Conservation (phyloP, 257 asterid genomes). For the Cruciata laevipes region DNA sequence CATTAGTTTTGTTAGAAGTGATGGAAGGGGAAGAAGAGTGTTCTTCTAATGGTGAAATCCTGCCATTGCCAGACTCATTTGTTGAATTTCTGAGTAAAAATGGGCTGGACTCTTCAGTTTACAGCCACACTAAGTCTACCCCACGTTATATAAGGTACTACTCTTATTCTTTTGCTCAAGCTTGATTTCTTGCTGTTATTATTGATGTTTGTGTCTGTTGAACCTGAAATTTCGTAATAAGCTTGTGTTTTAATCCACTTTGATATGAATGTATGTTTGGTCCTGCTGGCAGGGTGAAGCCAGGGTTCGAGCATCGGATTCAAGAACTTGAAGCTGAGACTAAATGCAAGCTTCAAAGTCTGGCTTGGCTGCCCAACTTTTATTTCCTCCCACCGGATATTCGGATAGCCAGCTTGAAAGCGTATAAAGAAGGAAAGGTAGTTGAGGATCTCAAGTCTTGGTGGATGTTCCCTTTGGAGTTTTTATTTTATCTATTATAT, state of each 20-base stretch:
- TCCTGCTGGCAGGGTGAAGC: conserved; percentile 53
- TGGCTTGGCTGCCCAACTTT: conserved; percentile 74
- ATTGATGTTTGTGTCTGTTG: not conserved
- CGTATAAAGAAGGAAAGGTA: conserved; percentile 78
- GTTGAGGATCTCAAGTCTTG: not conserved
- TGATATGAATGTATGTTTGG: conserved; percentile 15
- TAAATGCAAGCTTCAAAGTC: conserved; percentile 44
- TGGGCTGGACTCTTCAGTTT: conserved; percentile 75
- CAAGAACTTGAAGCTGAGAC: conserved; percentile 69
- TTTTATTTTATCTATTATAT: not conserved
- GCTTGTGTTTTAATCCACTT: not conserved
- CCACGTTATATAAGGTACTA: conserved; percentile 85
- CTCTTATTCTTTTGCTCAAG: conserved; percentile 3
- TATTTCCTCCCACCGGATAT: conserved; percentile 58
- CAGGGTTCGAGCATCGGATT: conserved; percentile 45
- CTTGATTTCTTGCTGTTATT: not conserved
- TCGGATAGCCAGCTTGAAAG: conserved; percentile 68
- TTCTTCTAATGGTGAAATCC: conserved; percentile 15
- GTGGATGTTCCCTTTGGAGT: not conserved
- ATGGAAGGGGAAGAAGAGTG: conserved; percentile 30
- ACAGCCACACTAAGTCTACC: conserved; percentile 41
- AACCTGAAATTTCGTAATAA: not conserved
- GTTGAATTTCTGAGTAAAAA: conserved; percentile 61
- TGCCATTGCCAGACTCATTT: conserved; percentile 67
- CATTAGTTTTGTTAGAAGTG: not conserved